Evolutionary conservation across 73 alveolate genomes (phyloP).

Genomic region (Paramecium biaurelia): DNA sequence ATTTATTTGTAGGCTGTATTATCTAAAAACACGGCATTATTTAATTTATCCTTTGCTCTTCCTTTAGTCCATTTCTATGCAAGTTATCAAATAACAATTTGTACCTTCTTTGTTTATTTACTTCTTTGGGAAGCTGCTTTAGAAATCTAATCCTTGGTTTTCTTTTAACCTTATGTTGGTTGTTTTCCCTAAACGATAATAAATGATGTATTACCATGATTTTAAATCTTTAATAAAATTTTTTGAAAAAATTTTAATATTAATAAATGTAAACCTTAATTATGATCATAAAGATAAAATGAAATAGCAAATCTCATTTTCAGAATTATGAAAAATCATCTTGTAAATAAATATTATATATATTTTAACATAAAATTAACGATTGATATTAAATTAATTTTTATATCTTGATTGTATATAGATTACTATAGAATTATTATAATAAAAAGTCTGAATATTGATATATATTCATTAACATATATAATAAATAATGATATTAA

Average conservation of each 20-base stretch:
- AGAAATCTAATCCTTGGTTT: constrained; percentile 63
- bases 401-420: too few species aligned
- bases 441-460: too few species aligned
- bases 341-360: too few species aligned
- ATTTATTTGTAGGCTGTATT: background rate
- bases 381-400: too few species aligned
- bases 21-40: constrained; percentile 64
- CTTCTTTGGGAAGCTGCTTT: constrained; percentile 56
- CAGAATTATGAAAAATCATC: background rate
- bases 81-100: background rate
- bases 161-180: constrained; percentile 62
- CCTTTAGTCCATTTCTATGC: constrained; percentile 66
- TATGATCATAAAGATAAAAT: background rate
- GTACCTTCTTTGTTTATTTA: constrained; percentile 61
- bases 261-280: background rate
- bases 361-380: too few species aligned
- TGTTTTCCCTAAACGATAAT: constrained; percentile 56
- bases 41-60: constrained; percentile 63
- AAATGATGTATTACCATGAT: background rate
- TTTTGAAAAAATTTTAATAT: background rate
- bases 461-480: too few species aligned
- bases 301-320: background rate
- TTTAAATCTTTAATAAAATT: constrained; percentile 11
- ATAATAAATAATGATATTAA: too few species aligned
- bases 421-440: too few species aligned